Conservation (phyloP, 179 eudicot species). For the Vitellaria paradoxa region DNA sequence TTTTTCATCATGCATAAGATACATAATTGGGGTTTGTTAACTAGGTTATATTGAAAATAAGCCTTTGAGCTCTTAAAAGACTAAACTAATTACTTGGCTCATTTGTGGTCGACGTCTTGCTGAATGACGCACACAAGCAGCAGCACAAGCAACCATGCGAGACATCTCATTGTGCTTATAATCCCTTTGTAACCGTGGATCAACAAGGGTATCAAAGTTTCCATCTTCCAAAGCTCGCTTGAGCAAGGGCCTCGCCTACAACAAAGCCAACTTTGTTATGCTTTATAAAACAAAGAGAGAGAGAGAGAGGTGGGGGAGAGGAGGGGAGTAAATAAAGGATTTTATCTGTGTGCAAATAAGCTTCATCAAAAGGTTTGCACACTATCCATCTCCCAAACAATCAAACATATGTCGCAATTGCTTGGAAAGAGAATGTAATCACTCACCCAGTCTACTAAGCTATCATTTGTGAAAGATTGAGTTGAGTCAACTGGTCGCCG, state of each 20-base stretch:
- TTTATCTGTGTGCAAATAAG: too few species aligned
- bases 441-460: constrained; percentile 8
- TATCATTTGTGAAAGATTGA: neutral
- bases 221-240: constrained; percentile 46
- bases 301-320: too few species aligned
- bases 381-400: too few species aligned
- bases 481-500: constrained; percentile 16
- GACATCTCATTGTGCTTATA: constrained; percentile 41
- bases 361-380: too few species aligned
- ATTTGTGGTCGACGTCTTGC: constrained; percentile 43
- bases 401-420: too few species aligned
- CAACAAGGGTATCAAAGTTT: constrained; percentile 36
- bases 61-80: too few species aligned
- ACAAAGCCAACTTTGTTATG: neutral
- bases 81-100: constrained; percentile 35
- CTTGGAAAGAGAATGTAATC: neutral
- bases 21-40: too few species aligned
- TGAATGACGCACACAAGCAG: constrained; percentile 51
- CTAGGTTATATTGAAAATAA: too few species aligned
- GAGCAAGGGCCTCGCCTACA: constrained; percentile 48
- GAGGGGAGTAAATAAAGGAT: too few species aligned
- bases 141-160: constrained; percentile 49
- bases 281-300: too few species aligned
- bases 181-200: constrained; percentile 28
- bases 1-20: neutral